Conservation (phyloP, 257 asterid genomes). For the Fraxinus anomala region DNA sequence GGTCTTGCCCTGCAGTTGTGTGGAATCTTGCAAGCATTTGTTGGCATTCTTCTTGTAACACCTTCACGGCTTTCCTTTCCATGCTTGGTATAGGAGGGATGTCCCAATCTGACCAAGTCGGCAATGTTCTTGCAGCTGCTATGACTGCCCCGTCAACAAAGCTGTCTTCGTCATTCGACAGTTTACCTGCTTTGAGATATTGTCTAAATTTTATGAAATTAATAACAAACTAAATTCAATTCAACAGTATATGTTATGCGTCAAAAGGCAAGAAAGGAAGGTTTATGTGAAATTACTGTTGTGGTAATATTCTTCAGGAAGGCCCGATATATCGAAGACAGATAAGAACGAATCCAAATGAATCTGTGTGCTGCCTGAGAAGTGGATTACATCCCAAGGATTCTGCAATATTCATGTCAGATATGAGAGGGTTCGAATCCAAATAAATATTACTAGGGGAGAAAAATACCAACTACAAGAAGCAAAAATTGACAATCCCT, state of each 20-base stretch:
- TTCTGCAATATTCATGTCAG: slow-evolving; percentile 59
- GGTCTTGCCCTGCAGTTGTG: slow-evolving; percentile 69
- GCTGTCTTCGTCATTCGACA: slow-evolving; percentile 53
- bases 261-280: slow-evolving; percentile 25
- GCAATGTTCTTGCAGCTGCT: slow-evolving; percentile 94
- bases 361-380: slow-evolving; percentile 71
- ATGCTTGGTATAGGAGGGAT: slow-evolving; percentile 83
- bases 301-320: slow-evolving; percentile 82
- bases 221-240: slow-evolving; percentile 20
- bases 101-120: slow-evolving; percentile 93
- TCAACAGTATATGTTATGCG: slow-evolving; percentile 5
- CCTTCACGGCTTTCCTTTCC: slow-evolving; percentile 88
- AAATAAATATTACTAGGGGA: slow-evolving; percentile 12
- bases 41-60: slow-evolving; percentile 89
- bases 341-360: slow-evolving; percentile 92
- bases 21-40: slow-evolving; percentile 75
- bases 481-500: neutral
- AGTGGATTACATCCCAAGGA: slow-evolving; percentile 94
- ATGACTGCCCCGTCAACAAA: slow-evolving; percentile 91
- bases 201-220: slow-evolving; percentile 29
- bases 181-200: slow-evolving; percentile 58
- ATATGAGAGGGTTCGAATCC: slow-evolving; percentile 16
- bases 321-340: slow-evolving; percentile 83
- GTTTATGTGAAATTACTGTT: slow-evolving; percentile 54
- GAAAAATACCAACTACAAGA: slow-evolving; percentile 19